A percentile compares a stretch with the other conserved stretches of the same genome.
Evolutionary conservation across 257 asterid species (phyloP).

Genomic region (Apocynum venetum): DNA sequence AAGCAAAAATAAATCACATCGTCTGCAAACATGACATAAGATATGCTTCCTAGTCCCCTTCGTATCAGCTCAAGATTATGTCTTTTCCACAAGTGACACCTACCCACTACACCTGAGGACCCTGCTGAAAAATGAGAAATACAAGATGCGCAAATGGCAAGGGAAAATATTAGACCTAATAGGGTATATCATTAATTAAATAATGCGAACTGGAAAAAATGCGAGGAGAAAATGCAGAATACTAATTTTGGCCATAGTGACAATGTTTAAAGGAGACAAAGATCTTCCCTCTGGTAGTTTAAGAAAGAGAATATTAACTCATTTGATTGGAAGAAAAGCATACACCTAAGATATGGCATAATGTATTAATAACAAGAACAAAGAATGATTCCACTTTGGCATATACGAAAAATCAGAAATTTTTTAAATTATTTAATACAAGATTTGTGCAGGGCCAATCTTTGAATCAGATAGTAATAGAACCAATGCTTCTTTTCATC

Average conservation of each 20-base stretch:
- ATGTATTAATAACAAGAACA: not conserved
- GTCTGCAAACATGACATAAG: constrained; percentile 7
- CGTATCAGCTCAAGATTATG: not conserved
- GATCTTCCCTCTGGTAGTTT: not conserved
- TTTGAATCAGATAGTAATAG: not conserved
- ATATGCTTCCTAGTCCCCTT: not conserved
- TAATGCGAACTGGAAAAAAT: too few species aligned
- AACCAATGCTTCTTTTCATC: not conserved
- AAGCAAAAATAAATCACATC: not conserved
- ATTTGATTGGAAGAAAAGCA: not conserved
- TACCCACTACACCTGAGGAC: not conserved
- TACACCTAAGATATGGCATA: not conserved
- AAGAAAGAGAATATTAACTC: not conserved
- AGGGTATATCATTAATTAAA: not conserved
- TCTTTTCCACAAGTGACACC: not conserved
- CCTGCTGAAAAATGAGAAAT: not conserved
- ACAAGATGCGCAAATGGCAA: not conserved
- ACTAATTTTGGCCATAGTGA: not conserved
- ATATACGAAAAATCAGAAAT: not conserved
- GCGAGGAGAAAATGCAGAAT: not conserved
- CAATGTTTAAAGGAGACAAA: not conserved
- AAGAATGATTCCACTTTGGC: not conserved
- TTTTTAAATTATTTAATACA: not conserved
- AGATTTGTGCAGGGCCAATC: not conserved
- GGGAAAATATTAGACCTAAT: too few species aligned